These are phyloP conservation scores for Voacanga thouarsii DNA, from an alignment of 257 asterid genomes.

Conservation along the genomic window DNA sequence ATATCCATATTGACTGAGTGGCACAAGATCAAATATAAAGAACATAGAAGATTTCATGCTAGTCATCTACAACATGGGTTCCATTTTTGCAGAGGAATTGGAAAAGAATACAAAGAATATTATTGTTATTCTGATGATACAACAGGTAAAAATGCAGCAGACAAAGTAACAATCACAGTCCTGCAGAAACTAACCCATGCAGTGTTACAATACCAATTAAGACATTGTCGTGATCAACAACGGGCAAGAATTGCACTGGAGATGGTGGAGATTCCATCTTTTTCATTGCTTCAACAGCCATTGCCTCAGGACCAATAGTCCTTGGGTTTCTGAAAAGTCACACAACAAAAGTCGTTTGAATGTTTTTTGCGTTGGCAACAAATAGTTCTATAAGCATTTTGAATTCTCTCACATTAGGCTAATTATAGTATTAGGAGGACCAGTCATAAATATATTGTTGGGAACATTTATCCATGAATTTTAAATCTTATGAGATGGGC, in stretches of 20 bases:
- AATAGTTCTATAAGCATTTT: not conserved
- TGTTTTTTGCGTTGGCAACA: too few species aligned
- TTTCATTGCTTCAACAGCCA: slow-evolving; percentile 96
- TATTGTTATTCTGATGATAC: not conserved
- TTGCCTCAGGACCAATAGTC: slow-evolving; percentile 69
- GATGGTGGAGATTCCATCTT: slow-evolving; percentile 96
- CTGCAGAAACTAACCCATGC: slow-evolving; percentile 64
- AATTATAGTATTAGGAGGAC: not conserved
- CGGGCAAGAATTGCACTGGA: slow-evolving; percentile 95
- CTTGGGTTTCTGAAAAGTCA: slow-evolving; percentile 71
- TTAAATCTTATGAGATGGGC: too few species aligned
- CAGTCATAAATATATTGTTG: not conserved
- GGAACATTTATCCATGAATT: not conserved
- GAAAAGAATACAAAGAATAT: slow-evolving; percentile 13
- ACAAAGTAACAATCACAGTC: slow-evolving; percentile 22
- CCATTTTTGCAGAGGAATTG: not conserved
- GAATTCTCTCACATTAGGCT: not conserved
- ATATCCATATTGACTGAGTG: not conserved
- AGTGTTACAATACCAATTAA: slow-evolving; percentile 82
- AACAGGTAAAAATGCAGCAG: not conserved
- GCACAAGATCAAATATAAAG: not conserved
- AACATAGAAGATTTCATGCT: not conserved
- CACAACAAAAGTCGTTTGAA: not conserved
- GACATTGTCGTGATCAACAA: slow-evolving; percentile 49
- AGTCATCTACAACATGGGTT: not conserved